These are phyloP conservation scores for Schwanniomyces vanrijiae DNA, from an alignment of 805 yeast genomes.

Conservation along the genomic window DNA sequence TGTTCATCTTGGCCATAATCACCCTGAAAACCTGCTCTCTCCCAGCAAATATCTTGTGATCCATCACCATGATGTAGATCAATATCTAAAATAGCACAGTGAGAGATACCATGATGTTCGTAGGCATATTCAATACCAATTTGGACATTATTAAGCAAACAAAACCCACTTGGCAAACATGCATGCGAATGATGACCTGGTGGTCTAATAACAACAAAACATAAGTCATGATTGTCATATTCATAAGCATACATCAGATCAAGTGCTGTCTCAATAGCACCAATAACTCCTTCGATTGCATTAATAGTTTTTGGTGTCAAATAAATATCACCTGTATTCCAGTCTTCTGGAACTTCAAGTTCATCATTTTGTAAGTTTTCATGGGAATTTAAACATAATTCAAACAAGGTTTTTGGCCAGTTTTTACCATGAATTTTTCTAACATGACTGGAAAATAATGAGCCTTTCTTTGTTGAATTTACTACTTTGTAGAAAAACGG, in stretches of 20 bases:
- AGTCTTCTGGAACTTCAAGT: constrained; percentile 74
- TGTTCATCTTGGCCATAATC: constrained; percentile 50
- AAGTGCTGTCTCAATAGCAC: constrained; percentile 70
- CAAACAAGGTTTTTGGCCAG: constrained; percentile 64
- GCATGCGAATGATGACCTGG: constrained; percentile 90
- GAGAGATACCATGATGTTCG: constrained; percentile 62
- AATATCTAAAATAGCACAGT: constrained; percentile 78
- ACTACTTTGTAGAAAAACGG: constrained; percentile 57
- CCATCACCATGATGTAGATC: constrained; percentile 92
- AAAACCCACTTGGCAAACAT: constrained; percentile 81
- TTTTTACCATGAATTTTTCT: constrained; percentile 67
- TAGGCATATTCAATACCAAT: constrained; percentile 78
- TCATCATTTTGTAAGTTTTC: constrained; percentile 50
- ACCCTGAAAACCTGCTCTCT: constrained; percentile 59
- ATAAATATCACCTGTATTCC: constrained; percentile 86
- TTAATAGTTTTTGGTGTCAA: constrained; percentile 62
- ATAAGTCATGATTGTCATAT: constrained; percentile 33
- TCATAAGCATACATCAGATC: constrained; percentile 40
- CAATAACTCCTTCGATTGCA: constrained; percentile 76
- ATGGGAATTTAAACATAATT: constrained; percentile 60
- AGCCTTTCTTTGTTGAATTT: constrained; percentile 47
- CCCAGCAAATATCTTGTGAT: constrained; percentile 83
- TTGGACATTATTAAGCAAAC: constrained; percentile 78
- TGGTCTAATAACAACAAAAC: constrained; percentile 72
- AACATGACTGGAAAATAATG: constrained; percentile 61